Evolutionary conservation across 2,329 filamentous ascomycete genomes (phyloP).

Genomic region (Raffaelea arxii): DNA sequence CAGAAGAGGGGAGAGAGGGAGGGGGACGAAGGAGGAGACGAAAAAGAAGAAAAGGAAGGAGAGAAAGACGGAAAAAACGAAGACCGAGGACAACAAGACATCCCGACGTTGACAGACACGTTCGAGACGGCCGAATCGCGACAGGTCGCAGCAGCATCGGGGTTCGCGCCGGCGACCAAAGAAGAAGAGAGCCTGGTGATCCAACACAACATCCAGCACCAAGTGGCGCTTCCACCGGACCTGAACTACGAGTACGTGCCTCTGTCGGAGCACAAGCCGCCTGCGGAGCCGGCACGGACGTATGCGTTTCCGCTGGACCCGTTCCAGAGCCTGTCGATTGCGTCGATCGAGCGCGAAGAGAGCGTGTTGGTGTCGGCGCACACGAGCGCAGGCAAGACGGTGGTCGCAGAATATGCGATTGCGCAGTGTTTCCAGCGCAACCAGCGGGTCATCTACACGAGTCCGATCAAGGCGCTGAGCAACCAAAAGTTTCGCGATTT

Average conservation of each 20-base stretch:
- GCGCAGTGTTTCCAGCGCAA: constrained; percentile 96
- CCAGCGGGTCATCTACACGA: constrained; percentile 97
- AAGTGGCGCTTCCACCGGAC: constrained; percentile 88
- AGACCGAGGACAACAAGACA: no score
- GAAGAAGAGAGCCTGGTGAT: constrained; percentile 67
- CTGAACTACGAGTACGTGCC: constrained; percentile 91
- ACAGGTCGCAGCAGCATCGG: constrained; percentile 74
- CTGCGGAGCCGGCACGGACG: constrained; percentile 70
- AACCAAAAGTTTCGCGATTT: constrained; percentile 99
- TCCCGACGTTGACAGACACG: constrained; percentile 82
- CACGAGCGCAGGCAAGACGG: constrained; percentile 95
- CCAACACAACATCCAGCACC: constrained; percentile 96
- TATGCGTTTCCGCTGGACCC: constrained; percentile 92
- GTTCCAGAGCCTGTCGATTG: constrained; percentile 90
- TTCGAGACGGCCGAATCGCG: constrained; percentile 93
- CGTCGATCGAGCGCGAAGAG: constrained; percentile 91
- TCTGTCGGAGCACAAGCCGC: constrained; percentile 90
- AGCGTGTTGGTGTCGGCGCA: constrained; percentile 95
- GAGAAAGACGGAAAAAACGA: constrained; percentile 51
- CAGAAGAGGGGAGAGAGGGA: constrained; percentile 49
- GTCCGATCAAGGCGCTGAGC: constrained; percentile 95
- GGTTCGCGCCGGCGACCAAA: constrained; percentile 49
- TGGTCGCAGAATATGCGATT: constrained; percentile 96
- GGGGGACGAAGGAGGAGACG: constrained; percentile 33
- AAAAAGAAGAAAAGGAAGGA: constrained; percentile 28